phyloP scores from a whole-genome alignment of 2,329 filamentous ascomycete species.

The Fusarium buharicum region DNA sequence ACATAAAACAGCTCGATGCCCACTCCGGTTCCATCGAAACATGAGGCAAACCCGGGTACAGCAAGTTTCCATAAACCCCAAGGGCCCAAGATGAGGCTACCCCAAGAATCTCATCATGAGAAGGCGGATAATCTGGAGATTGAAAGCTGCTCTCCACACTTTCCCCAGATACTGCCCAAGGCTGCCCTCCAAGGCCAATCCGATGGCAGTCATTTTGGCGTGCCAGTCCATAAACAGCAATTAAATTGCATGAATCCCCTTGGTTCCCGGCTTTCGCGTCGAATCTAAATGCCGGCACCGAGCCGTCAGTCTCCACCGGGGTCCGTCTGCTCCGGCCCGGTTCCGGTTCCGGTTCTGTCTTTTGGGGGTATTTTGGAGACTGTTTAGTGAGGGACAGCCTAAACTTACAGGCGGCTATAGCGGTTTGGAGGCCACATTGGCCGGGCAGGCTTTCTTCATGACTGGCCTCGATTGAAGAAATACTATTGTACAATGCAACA shows the following conservation, averaged over 20 bases:
- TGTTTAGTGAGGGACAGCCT: conserved; percentile 6
- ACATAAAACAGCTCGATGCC: conserved; percentile 8
- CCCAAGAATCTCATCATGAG: conserved; percentile 9
- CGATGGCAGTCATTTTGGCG: neutral
- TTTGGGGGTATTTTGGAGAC: conserved; percentile 6
- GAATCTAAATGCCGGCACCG: conserved; percentile 32
- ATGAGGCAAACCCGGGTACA: neutral
- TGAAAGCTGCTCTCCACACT: conserved; percentile 26
- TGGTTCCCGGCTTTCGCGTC: conserved; percentile 40
- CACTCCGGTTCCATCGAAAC: conserved; percentile 17
- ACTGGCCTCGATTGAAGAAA: conserved; percentile 15
- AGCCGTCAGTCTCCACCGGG: conserved; percentile 9
- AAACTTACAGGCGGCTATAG: conserved; percentile 1
- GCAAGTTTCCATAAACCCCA: neutral
- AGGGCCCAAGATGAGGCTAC: neutral
- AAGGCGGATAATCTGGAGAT: conserved; percentile 3
- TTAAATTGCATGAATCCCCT: conserved; percentile 18
- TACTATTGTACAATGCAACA: conserved; percentile 7
- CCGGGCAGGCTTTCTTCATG: conserved; percentile 6
- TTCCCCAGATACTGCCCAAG: conserved; percentile 14
- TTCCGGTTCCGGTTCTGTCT: conserved; percentile 37
- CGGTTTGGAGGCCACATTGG: neutral
- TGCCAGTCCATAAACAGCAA: conserved; percentile 25
- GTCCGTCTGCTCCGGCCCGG: conserved; percentile 32
- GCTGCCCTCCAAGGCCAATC: conserved; percentile 2